Conservation (phyloP, 495 filamentous ascomycete genomes). For the Neurospora sp. region DNA sequence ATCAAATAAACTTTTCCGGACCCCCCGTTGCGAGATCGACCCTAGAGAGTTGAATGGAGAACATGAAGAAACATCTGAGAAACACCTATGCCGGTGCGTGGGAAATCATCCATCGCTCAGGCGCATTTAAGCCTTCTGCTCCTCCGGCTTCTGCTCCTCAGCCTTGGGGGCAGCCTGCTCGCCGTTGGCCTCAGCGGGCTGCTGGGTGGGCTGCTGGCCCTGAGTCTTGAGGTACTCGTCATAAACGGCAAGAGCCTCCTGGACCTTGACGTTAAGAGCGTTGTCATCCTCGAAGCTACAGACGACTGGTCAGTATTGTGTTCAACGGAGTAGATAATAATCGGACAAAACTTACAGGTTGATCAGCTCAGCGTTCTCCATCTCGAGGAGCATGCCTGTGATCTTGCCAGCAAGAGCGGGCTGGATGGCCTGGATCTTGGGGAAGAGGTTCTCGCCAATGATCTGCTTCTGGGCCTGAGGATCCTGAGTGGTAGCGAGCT, state of each 20-base stretch:
- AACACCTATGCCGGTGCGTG: conserved; percentile 4
- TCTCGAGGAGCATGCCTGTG: conserved; percentile 98
- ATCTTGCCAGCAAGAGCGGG: conserved; percentile 97
- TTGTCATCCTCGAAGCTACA: conserved; percentile 77
- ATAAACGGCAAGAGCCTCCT: conserved; percentile 92
- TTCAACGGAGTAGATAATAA: neutral
- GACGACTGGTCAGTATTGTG: conserved; percentile 16
- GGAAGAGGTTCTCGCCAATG: conserved; percentile 93
- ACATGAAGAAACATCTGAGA: conserved; percentile 12
- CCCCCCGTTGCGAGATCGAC: conserved; percentile 25
- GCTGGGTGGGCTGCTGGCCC: conserved; percentile 23
- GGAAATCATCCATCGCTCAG: neutral
- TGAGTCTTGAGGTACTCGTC: conserved; percentile 91
- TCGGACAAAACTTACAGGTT: conserved; percentile 66
- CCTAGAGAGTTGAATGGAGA: conserved; percentile 22
- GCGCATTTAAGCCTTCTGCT: conserved; percentile 36
- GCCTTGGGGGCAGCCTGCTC: conserved; percentile 30
- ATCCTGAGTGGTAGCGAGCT: conserved; percentile 42
- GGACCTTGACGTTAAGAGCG: conserved; percentile 87
- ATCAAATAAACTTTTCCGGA: conserved; percentile 41
- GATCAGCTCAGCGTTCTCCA: conserved; percentile 90
- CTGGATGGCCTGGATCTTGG: conserved; percentile 90
- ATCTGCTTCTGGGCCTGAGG: conserved; percentile 88
- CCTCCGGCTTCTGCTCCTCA: conserved; percentile 49
- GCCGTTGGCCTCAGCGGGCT: conserved; percentile 14